Base-by-base conservation (phyloP, 495 filamentous ascomycete species). In the Wilcoxina mikolae region DNA sequence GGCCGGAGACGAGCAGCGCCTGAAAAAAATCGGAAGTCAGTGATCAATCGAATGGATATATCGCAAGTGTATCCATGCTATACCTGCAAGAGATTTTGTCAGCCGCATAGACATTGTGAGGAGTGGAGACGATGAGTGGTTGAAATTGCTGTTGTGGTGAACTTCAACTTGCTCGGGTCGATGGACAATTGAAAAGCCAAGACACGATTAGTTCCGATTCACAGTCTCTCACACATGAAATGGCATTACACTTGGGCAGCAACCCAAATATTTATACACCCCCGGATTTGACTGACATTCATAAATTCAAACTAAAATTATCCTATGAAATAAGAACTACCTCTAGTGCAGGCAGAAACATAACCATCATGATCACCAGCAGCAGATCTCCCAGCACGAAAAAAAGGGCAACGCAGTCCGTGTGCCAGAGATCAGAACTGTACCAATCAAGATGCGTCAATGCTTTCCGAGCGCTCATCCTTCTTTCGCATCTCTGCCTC, bases 1-100 rank as follows among this genome's bases (percentile, higher is more conserved):
- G 74, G 83, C 66, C 90, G 88, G 69, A 93, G 77, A 72, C 86
- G 86, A 75, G 85, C 77, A 67, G 87, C 90, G 75, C 86, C 91
- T 95, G 62, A 41, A 25, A 28, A 47, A 41, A 51, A 60, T 24
- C 29, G 18, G 12, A 38, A 27, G 35, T 10, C 12, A 20, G 26
- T 27, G 57, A 17, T 43, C 35, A 27, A 27, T 52, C 20, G 10
- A 3, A 43, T 18, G 23, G 39, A 52, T 51, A 49, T 27, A 28
- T 22, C 45, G 46, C 24, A 35, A 25, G 20, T 48, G 54, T 4
- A 31, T 26, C 22, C 20, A 51, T 45, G 23, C 17, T 55, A 12
- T 65, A 66, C 64, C 64, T 41, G 55, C 49, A 51, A 66, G 55
- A 46, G 53, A 48, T 29, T 58, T 66, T 42, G 59, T 56, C 45